A percentile compares a stretch with the other conserved stretches of the same genome.
phyloP scores from a whole-genome alignment of 345 rosid species.

The Eutrema heterophyllum region DNA sequence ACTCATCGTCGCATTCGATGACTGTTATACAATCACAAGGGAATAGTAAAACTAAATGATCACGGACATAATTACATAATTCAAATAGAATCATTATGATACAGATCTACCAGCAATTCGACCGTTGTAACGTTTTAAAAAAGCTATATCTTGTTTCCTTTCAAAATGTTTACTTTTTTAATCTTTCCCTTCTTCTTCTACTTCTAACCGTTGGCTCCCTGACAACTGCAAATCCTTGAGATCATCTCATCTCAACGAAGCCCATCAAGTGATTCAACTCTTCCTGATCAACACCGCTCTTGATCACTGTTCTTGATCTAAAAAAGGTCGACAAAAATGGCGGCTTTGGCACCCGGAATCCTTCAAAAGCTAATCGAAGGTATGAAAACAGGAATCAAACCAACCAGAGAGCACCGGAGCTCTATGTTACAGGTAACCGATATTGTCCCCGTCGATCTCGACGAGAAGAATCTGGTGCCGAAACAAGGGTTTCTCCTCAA shows the following conservation, averaged over 20 bases:
- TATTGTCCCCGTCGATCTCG: conserved; percentile 90
- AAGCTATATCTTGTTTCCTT: neutral
- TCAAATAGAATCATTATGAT: neutral
- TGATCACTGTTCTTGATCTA: neutral
- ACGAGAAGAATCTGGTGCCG: conserved; percentile 82
- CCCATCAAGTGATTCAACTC: neutral
- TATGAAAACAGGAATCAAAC: conserved; percentile 72
- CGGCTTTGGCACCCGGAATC: conserved; percentile 70
- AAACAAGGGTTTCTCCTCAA: conserved; percentile 82
- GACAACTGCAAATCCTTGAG: neutral
- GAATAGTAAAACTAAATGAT: neutral
- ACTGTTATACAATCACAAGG: neutral
- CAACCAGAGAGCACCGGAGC: conserved; percentile 79
- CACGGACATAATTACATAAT: neutral
- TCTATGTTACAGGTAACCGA: conserved; percentile 90
- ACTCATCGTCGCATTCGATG: neutral
- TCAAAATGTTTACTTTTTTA: neutral
- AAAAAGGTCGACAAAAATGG: conserved; percentile 38
- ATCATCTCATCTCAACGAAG: neutral
- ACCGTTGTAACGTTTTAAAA: conserved; percentile 26
- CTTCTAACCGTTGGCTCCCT: conserved; percentile 16
- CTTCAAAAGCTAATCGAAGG: conserved; percentile 73
- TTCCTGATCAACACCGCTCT: neutral
- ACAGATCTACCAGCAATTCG: conserved; percentile 15
- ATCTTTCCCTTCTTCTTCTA: neutral